Percentiles rank a stretch among this genome's conserved stretches.
These are phyloP conservation scores for Rhizoclosmatium globosum DNA, from an alignment of 192 early-diverging fungal species.

Conservation along the genomic window DNA sequence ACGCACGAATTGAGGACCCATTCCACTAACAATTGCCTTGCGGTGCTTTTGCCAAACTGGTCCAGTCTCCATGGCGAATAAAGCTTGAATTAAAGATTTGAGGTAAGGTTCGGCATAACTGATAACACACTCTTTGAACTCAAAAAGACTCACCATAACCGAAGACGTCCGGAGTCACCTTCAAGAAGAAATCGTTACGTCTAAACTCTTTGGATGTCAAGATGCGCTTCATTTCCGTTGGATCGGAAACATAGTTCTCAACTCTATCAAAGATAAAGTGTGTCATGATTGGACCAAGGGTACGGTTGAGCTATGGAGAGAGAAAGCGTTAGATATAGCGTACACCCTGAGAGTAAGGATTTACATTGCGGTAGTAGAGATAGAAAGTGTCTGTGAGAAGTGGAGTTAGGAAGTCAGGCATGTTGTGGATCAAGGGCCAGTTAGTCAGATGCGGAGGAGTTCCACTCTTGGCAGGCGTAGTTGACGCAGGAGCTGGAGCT, in stretches of 20 bases:
- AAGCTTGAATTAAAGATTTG: conserved; percentile 3
- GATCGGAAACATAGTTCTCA: conserved; percentile 11
- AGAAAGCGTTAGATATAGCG: no score
- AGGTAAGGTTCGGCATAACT: no score
- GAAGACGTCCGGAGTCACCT: not conserved
- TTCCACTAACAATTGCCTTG: conserved; percentile 56
- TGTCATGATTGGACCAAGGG: conserved; percentile 1
- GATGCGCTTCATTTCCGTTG: conserved; percentile 4
- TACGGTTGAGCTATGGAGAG: not conserved
- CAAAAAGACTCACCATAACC: not conserved
- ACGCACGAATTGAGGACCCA: conserved; percentile 51
- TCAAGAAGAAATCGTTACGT: conserved; percentile 7
- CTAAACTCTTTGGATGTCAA: conserved; percentile 17
- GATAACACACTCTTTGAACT: not conserved
- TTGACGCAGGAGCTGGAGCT: no score
- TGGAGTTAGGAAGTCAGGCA: not conserved
- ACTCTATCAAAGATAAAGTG: conserved; percentile 4
- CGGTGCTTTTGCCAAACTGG: conserved; percentile 59
- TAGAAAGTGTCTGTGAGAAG: not conserved
- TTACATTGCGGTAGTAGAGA: not conserved
- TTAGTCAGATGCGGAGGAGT: not conserved
- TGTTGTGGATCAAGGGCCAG: not conserved
- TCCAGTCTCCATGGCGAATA: conserved; percentile 49
- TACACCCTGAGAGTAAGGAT: no score
- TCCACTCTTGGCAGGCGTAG: no score